These are phyloP conservation scores for Purpureocillium takamizusanense DNA, from an alignment of 2,329 filamentous ascomycete genomes.

Conservation along the genomic window DNA sequence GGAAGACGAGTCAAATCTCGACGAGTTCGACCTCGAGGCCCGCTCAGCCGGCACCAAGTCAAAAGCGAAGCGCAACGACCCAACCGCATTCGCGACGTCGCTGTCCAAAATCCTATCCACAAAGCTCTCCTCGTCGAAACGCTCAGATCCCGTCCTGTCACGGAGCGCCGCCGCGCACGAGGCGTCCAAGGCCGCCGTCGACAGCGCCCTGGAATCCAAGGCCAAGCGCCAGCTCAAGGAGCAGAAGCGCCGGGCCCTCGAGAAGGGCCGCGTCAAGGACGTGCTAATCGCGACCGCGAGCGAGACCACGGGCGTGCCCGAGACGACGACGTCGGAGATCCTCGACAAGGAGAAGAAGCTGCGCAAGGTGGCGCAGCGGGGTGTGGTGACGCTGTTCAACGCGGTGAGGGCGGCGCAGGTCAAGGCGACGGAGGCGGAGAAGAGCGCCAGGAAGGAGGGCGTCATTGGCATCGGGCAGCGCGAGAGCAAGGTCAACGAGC, in stretches of 20 bases:
- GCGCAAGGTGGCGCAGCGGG: slow-evolving; percentile 81
- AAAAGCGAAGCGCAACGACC: slow-evolving; percentile 84
- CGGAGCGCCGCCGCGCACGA: slow-evolving; percentile 68
- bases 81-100: slow-evolving; percentile 80
- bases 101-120: slow-evolving; percentile 88
- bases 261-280: slow-evolving; percentile 84
- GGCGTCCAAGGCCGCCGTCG: slow-evolving; percentile 62
- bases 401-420: slow-evolving; percentile 89
- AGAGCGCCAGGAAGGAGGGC: slow-evolving; percentile 58
- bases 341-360: slow-evolving; percentile 69
- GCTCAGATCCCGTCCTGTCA: slow-evolving; percentile 83
- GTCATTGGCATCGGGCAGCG: slow-evolving; percentile 71
- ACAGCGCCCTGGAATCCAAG: slow-evolving; percentile 72
- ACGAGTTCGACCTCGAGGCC: slow-evolving; percentile 22
- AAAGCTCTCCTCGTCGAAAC: slow-evolving; percentile 74
- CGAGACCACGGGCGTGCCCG: slow-evolving; percentile 31
- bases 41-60: slow-evolving; percentile 25
- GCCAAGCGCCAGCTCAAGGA: slow-evolving; percentile 70
- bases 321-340: slow-evolving; percentile 42
- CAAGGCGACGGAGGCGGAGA: slow-evolving; percentile 70
- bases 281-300: slow-evolving; percentile 60
- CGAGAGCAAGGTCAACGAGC: slow-evolving; percentile 85
- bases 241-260: slow-evolving; percentile 68
- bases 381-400: slow-evolving; percentile 95
- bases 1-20: slow-evolving; percentile 30